Conservation (phyloP, 2,329 filamentous ascomycete species). For the Ceratocystis variospora region DNA sequence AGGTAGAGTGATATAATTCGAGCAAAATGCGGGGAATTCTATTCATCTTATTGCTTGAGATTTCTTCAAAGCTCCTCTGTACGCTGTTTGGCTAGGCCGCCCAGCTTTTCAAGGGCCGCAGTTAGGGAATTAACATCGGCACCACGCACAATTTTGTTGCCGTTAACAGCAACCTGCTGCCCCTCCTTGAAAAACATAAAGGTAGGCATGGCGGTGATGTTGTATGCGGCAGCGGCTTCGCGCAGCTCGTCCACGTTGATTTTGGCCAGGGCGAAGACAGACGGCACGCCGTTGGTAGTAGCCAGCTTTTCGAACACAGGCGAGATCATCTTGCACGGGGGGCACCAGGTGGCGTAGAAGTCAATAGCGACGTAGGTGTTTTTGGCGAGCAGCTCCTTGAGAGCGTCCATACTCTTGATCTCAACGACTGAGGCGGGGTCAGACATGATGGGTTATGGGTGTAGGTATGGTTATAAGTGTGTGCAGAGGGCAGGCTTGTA, state of each 20-base stretch:
- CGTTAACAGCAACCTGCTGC: slow-evolving; percentile 29
- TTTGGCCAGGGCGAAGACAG: slow-evolving; percentile 65
- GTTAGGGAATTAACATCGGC: slow-evolving; percentile 22
- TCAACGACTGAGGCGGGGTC: slow-evolving; percentile 16
- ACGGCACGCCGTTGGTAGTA: slow-evolving; percentile 25
- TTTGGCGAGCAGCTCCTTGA: slow-evolving; percentile 21
- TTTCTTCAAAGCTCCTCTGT: slow-evolving; percentile 21
- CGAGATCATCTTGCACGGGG: slow-evolving; percentile 83
- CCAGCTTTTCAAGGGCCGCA: slow-evolving; percentile 29
- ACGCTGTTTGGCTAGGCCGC: slow-evolving; percentile 27
- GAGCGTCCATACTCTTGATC: slow-evolving; percentile 10
- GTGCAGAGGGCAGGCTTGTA: neutral
- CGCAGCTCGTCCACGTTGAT: slow-evolving; percentile 76
- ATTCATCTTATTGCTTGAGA: neutral
- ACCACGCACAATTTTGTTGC: slow-evolving; percentile 23
- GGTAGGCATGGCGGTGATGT: slow-evolving; percentile 83
- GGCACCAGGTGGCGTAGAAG: slow-evolving; percentile 83
- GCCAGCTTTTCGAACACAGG: slow-evolving; percentile 43
- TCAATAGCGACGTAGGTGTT: slow-evolving; percentile 63
- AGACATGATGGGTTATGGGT: slow-evolving; percentile 10
- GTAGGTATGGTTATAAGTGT: neutral
- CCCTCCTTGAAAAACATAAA: slow-evolving; percentile 76
- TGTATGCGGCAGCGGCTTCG: slow-evolving; percentile 61
- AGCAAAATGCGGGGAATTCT: neutral
- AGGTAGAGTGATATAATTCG: neutral